Evolutionary conservation across 306 rosid species (phyloP).

Genomic region (Crotalaria pallida): DNA sequence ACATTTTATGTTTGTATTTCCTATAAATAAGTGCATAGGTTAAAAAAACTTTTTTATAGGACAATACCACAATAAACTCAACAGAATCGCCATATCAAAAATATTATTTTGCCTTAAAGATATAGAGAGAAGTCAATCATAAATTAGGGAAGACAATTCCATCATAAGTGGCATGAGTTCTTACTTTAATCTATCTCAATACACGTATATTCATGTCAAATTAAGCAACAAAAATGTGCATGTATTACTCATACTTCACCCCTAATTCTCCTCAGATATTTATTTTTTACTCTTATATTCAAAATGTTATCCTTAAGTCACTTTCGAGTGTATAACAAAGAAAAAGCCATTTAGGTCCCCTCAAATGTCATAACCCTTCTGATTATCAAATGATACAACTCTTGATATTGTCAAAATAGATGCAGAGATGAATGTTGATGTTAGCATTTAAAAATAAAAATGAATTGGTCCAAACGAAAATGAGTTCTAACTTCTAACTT

Average conservation of each 20-base stretch:
- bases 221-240: background rate
- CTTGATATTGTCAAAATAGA: constrained; percentile 22
- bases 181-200: no score
- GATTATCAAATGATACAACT: background rate
- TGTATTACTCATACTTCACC: background rate
- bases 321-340: constrained; percentile 11
- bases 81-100: no score
- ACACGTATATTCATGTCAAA: no score
- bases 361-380: constrained; percentile 6
- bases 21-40: no score
- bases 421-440: constrained; percentile 9
- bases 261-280: background rate
- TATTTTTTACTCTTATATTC: background rate
- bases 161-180: no score
- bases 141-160: no score
- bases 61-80: no score
- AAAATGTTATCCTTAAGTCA: background rate
- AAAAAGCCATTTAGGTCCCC: background rate
- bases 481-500: background rate
- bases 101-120: no score
- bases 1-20: no score
- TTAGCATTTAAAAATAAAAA: background rate
- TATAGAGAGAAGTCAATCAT: no score
- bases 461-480: background rate
- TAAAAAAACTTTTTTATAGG: no score